Evolutionary conservation across 2,329 filamentous ascomycete species (phyloP).

Genomic region (Coniella lustricola): DNA sequence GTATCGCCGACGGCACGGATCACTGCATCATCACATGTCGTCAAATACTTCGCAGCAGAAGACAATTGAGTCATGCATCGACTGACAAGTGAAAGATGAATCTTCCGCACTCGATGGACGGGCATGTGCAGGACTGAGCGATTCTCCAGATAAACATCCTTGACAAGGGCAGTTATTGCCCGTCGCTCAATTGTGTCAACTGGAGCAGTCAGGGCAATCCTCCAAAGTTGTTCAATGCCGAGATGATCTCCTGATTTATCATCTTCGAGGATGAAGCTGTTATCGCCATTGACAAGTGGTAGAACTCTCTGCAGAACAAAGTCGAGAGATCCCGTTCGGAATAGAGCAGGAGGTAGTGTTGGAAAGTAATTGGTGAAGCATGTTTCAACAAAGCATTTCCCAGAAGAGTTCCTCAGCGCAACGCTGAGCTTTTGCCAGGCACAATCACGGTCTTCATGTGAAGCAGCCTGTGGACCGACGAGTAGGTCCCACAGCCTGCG

Average conservation of each 20-base stretch:
- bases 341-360: constrained; percentile 47
- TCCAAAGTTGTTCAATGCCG: constrained; percentile 71
- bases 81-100: constrained; percentile 65
- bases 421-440: constrained; percentile 63
- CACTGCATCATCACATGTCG: constrained; percentile 19
- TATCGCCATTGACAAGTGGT: constrained; percentile 37
- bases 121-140: constrained; percentile 43
- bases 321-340: constrained; percentile 54
- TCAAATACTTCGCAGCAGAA: constrained; percentile 52
- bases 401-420: constrained; percentile 35
- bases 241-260: constrained; percentile 44
- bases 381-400: constrained; percentile 48
- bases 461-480: constrained; percentile 57
- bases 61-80: constrained; percentile 67
- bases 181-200: constrained; percentile 57
- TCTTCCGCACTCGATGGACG: constrained; percentile 41
- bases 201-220: constrained; percentile 65
- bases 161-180: constrained; percentile 64
- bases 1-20: constrained; percentile 44
- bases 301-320: constrained; percentile 51
- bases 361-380: constrained; percentile 54
- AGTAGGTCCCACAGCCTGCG: constrained; percentile 64
- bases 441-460: constrained; percentile 52
- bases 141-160: constrained; percentile 61
- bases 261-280: constrained; percentile 38